Evolutionary conservation across 768 basidiomycete species (phyloP), one percentile per base, ranked within the genome.

Genomic region (Auricularia cornea): DNA sequence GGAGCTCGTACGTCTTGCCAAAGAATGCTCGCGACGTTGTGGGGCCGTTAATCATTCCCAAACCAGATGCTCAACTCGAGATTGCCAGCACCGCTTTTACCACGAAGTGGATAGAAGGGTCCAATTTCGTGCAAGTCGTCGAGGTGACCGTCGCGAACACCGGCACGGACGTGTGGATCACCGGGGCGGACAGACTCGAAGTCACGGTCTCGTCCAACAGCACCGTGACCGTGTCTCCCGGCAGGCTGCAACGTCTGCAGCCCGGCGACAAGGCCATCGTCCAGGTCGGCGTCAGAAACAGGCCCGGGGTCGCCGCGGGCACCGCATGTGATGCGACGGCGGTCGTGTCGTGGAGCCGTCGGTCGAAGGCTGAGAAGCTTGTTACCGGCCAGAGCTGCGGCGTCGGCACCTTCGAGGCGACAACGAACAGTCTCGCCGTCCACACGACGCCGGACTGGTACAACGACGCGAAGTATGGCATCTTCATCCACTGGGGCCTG

Each of bases 391-490:
- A 79, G 77, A 77, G 74, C 3, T 68, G 73, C 0, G 76, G 79
- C 29, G 68, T 72, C 44, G 70, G 63, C 31, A 71, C 75, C 20
- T 48, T 48, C 23, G 23, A 10, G 11, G 44, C 44, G 6, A 48
- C 44, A 18, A 23, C 16, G 44, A 18, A 23, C 20, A 48, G 44
- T 23, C 64, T 82, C 62, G 74, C 70, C 1, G 72, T 71, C 31
- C 83, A 84, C 59, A 82, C 85, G 65, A 75, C 81, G 2, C 85
- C 84, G 0, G 74, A 74, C 28, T 86, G 84, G 44, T 48, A 20
- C 3, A 23, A 48, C 20, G 44, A 48, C 20, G 81, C 79, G 12
- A 84, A 84, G 69, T 84, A 75, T 66, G 83, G 83, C 12, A 83
- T 83, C 16, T 83, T 60, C 61, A 65, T 62, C 28, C 60, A 64